Percentiles rank a stretch among this genome's conserved stretches.
Conservation (phyloP, 78 protist species). For the Pigoraptor vietnamica region DNA sequence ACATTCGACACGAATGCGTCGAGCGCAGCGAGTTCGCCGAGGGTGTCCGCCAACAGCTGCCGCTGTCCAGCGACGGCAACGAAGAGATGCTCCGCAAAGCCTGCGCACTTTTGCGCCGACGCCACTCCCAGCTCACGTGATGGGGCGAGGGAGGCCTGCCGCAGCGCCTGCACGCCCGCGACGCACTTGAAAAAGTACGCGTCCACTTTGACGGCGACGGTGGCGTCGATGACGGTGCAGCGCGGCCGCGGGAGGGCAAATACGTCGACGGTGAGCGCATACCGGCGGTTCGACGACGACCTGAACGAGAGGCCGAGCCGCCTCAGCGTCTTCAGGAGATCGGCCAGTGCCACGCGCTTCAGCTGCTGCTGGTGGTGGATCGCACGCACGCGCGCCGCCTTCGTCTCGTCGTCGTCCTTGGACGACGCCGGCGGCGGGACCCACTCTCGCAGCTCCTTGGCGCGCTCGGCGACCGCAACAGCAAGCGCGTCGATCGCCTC, state of each 20-base stretch:
- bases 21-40: not conserved
- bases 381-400: not conserved
- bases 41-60: not conserved
- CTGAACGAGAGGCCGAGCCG: conserved; percentile 4
- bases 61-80: not conserved
- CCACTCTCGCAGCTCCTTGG: conserved; percentile 2
- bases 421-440: not conserved
- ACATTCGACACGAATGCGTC: not conserved
- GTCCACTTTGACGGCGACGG: not conserved
- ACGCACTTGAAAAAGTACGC: not conserved
- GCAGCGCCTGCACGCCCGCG: not conserved
- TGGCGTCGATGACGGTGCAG: too few relatives aligned
- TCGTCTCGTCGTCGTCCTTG: not conserved
- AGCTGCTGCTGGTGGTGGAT: not conserved
- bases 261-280: not conserved
- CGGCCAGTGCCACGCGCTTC: conserved; percentile 40
- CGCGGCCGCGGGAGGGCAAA: not conserved
- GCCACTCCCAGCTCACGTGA: not conserved
- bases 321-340: conserved; percentile 11
- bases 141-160: not conserved
- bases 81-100: not conserved
- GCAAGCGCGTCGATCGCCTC: not conserved
- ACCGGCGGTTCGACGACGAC: not conserved
- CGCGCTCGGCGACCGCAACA: not conserved
- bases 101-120: not conserved